Conservation (phyloP, 345 rosid genomes). For the Atalantia buxifolia region DNA sequence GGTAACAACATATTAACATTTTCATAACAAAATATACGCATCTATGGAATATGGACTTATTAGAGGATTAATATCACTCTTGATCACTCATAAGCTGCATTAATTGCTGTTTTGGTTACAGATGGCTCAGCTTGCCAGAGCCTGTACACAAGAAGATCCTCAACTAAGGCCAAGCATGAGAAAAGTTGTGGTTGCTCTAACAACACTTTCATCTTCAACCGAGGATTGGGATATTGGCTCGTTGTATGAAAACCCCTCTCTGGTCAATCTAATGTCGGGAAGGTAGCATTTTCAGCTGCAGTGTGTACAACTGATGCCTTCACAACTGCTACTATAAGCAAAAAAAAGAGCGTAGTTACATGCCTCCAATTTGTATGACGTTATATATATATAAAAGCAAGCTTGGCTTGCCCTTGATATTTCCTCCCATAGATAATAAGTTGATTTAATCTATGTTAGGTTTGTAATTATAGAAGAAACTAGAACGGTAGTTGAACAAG, state of each 20-base stretch:
- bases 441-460: not conserved
- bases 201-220: conserved; percentile 74
- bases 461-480: not conserved
- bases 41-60: no score
- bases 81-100: not conserved
- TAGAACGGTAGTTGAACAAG: not conserved
- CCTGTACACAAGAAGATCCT: conserved; percentile 76
- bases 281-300: conserved; percentile 27
- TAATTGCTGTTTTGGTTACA: conserved; percentile 25
- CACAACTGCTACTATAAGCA: not conserved
- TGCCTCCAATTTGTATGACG: no score
- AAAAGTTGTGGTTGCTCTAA: conserved; percentile 80
- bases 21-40: no score
- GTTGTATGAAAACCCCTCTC: conserved; percentile 58
- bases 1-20: conserved; percentile 25
- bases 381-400: no score
- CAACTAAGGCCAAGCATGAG: conserved; percentile 83
- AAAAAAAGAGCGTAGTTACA: no score
- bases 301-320: not conserved
- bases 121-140: conserved; percentile 86
- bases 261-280: conserved; percentile 78
- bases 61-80: no score
- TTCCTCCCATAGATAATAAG: not conserved
- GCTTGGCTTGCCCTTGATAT: no score
- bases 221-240: conserved; percentile 72